Conservation (phyloP, 2,329 filamentous ascomycete species). For the Sporothrix protearum region DNA sequence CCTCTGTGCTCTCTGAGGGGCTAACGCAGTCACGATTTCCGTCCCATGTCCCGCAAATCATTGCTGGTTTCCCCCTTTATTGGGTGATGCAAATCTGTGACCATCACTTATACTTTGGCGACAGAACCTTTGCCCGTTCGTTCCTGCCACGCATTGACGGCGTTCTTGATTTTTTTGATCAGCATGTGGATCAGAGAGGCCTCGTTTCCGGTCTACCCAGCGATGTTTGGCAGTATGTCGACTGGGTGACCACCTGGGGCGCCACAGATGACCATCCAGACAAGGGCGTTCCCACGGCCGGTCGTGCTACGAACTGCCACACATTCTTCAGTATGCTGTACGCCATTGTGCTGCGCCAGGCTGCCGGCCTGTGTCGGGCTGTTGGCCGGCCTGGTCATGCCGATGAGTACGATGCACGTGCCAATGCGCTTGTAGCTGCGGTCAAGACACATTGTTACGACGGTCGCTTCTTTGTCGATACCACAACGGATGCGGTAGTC, state of each 20-base stretch:
- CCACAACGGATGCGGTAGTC: slow-evolving; percentile 30
- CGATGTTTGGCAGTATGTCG: slow-evolving; percentile 38
- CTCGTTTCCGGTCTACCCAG: slow-evolving; percentile 31
- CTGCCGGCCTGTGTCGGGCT: slow-evolving; percentile 34
- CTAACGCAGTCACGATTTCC: slow-evolving; percentile 39
- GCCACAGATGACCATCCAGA: slow-evolving; percentile 27
- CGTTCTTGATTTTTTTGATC: slow-evolving; percentile 36
- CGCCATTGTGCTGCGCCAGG: slow-evolving; percentile 37
- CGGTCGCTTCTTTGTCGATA: slow-evolving; percentile 35
- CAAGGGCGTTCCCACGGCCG: slow-evolving; percentile 40
- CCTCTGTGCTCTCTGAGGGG: slow-evolving; percentile 31
- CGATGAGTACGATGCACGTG: slow-evolving; percentile 34
- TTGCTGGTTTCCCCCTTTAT: slow-evolving; percentile 40
- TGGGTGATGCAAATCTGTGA: slow-evolving; percentile 39
- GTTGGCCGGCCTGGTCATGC: slow-evolving; percentile 36
- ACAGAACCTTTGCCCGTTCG: slow-evolving; percentile 32
- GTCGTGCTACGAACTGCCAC: slow-evolving; percentile 37
- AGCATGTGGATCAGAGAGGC: slow-evolving; percentile 30
- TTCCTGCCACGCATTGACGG: slow-evolving; percentile 39
- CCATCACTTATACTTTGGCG: slow-evolving; percentile 39
- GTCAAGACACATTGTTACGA: slow-evolving; percentile 36
- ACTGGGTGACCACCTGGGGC: slow-evolving; percentile 35
- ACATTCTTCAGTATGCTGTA: slow-evolving; percentile 43
- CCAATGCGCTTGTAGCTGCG: slow-evolving; percentile 30
- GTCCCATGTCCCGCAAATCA: slow-evolving; percentile 38